phyloP scores from a whole-genome alignment of 169 alveolate species.

The Amoebophrya sp. region DNA sequence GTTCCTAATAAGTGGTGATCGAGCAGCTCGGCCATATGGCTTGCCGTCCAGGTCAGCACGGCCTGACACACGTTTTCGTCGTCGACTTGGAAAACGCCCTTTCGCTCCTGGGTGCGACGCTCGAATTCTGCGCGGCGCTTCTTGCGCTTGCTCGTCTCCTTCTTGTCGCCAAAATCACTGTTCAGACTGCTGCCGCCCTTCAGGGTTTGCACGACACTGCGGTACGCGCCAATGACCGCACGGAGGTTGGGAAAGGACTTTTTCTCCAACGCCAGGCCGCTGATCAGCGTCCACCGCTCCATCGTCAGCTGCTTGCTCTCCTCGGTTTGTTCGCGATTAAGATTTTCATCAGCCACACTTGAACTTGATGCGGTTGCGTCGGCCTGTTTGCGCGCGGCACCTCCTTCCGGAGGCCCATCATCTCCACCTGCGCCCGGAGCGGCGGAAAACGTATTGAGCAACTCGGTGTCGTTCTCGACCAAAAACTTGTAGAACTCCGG shows the following conservation, averaged over 20 bases:
- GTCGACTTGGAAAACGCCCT: neutral
- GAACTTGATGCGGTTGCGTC: too few species aligned
- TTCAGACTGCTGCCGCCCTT: neutral
- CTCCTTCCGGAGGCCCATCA: neutral
- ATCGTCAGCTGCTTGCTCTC: neutral
- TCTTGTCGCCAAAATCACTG: neutral
- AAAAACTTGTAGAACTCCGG: conserved; percentile 5
- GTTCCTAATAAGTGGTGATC: neutral
- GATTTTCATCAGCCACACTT: too few species aligned
- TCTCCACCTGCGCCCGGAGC: neutral
- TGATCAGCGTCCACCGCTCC: neutral
- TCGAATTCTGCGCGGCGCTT: neutral
- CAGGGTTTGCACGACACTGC: neutral
- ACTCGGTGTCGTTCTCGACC: neutral
- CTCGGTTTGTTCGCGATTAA: neutral
- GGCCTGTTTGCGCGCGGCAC: neutral
- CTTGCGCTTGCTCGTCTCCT: neutral
- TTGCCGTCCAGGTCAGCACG: neutral
- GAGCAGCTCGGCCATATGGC: neutral
- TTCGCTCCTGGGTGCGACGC: neutral
- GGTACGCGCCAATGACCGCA: neutral
- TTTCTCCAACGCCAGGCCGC: neutral
- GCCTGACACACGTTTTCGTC: neutral
- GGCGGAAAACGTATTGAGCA: neutral
- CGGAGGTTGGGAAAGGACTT: conserved; percentile 4